A percentile compares a stretch with the other conserved stretches of the same genome.
These are phyloP conservation scores for Aspergillus sergii DNA, from an alignment of 2,329 filamentous ascomycete genomes.

Conservation along the genomic window DNA sequence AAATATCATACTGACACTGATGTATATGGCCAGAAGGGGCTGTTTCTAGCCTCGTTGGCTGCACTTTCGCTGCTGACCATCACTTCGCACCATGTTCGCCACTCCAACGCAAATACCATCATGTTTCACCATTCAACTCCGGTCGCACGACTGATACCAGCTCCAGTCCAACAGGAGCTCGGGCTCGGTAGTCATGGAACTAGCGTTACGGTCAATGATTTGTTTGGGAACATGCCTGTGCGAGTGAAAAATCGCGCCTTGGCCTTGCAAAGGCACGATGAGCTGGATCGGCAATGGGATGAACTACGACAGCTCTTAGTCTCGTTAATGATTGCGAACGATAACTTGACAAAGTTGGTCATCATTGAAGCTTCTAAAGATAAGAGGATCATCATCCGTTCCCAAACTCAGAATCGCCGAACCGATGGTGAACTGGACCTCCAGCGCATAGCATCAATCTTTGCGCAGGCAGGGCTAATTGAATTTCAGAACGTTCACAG, in stretches of 20 bases:
- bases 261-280: conserved; percentile 52
- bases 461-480: conserved; percentile 68
- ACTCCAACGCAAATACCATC: conserved; percentile 61
- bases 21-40: conserved; percentile 69
- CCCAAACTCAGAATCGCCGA: neutral
- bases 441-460: conserved; percentile 51
- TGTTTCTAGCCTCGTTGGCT: conserved; percentile 76
- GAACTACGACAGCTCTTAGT: conserved; percentile 61
- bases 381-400: conserved; percentile 38
- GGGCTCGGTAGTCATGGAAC: conserved; percentile 68
- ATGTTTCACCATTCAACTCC: conserved; percentile 70
- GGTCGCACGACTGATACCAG: conserved; percentile 66
- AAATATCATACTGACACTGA: conserved; percentile 57
- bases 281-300: conserved; percentile 67
- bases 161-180: conserved; percentile 60
- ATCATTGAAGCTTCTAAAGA: conserved; percentile 56
- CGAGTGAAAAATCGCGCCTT: conserved; percentile 77
- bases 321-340: conserved; percentile 72
- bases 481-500: conserved; percentile 53
- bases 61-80: conserved; percentile 76
- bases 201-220: conserved; percentile 71
- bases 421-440: conserved; percentile 26
- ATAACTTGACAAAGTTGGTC: conserved; percentile 57
- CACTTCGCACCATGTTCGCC: conserved; percentile 64
- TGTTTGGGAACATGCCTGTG: conserved; percentile 91